Conservation (phyloP, 2,329 filamentous ascomycete genomes). For the Alternaria sp. region DNA sequence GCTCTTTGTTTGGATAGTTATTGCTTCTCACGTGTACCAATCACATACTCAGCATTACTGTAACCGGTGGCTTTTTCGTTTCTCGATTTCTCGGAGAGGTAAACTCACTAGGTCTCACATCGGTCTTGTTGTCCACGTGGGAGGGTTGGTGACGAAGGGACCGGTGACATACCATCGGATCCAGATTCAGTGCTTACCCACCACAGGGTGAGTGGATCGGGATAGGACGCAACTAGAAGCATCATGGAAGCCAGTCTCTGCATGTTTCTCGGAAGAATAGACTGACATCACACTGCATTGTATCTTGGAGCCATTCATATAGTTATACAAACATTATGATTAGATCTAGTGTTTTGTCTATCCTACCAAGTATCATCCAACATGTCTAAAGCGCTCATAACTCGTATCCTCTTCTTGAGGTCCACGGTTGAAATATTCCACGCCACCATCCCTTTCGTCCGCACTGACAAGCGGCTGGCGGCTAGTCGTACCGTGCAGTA, state of each 20-base stretch:
- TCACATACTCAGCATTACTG: not conserved
- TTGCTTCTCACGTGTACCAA: not conserved
- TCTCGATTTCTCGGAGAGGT: not conserved
- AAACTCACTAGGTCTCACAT: not conserved
- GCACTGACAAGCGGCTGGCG: constrained; percentile 23
- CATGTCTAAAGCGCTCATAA: constrained; percentile 22
- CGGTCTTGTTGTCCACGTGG: not conserved
- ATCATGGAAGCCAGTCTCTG: not conserved
- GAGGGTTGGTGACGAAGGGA: not conserved
- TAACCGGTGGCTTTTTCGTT: not conserved
- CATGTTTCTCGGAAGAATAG: not conserved
- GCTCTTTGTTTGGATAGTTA: not conserved
- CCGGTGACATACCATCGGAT: not conserved
- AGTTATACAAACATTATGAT: not conserved
- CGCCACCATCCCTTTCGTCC: constrained; percentile 7
- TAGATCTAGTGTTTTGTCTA: not conserved
- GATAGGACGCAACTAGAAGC: not conserved
- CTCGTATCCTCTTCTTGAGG: constrained; percentile 22
- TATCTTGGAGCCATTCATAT: not conserved
- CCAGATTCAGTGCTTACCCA: not conserved
- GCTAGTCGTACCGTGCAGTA: constrained; percentile 21
- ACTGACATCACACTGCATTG: not conserved
- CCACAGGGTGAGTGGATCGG: not conserved
- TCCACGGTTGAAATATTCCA: constrained; percentile 11
- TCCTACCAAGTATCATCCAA: not conserved